A percentile compares a stretch with the other conserved stretches of the same genome.
Evolutionary conservation across 192 early-diverging fungal genomes (phyloP).

Genomic region (Rhizoclosmatium sp.): DNA sequence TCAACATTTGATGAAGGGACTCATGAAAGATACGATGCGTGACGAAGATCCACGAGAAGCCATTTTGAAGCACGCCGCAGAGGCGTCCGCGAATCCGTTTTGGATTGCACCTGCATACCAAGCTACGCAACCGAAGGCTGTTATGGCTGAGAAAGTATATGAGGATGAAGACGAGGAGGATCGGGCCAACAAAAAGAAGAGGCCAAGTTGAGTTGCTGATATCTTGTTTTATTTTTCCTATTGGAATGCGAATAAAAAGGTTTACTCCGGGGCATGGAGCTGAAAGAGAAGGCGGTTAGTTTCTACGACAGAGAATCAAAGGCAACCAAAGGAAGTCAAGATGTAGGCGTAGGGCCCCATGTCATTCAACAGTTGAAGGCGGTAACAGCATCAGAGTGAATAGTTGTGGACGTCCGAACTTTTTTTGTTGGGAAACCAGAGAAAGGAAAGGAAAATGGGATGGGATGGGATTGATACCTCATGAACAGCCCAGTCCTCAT

Average conservation of each 20-base stretch:
- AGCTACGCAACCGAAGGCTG: conserved; percentile 74
- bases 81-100: conserved; percentile 78
- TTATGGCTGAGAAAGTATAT: conserved; percentile 69
- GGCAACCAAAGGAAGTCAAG: no score
- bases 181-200: conserved; percentile 58
- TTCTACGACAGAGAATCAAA: no score
- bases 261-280: background rate
- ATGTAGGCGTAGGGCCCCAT: no score
- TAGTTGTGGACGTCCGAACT: no score
- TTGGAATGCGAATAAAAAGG: background rate
- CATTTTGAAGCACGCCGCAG: conserved; percentile 83
- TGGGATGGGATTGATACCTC: conserved; percentile 67
- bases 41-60: conserved; percentile 95
- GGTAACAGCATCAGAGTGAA: no score
- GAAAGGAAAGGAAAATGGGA: no score
- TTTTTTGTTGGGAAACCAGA: no score
- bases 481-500: conserved; percentile 92
- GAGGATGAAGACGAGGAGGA: conserved; percentile 68
- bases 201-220: conserved; percentile 27
- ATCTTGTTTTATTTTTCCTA: background rate
- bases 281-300: background rate
- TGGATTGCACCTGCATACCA: conserved; percentile 88
- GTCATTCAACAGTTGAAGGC: no score
- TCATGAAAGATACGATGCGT: conserved; percentile 57
- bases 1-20: conserved; percentile 82